Percentiles rank a stretch among this genome's conserved stretches.
phyloP scores from a whole-genome alignment of 2,329 filamentous ascomycete species.

The Davidsoniella virescens region DNA sequence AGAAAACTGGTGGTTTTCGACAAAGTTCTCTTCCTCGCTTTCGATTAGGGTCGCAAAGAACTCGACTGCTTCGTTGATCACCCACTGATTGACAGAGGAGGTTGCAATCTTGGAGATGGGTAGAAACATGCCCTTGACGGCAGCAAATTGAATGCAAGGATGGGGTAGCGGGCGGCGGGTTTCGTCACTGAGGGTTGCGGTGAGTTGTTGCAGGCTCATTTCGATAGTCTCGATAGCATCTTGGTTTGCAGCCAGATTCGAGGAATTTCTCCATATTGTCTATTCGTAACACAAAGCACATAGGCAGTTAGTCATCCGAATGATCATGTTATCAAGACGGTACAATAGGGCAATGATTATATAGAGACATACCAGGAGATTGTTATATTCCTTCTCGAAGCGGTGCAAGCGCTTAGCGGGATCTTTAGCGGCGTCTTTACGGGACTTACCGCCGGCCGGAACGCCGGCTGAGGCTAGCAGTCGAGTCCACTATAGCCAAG shows the following conservation, averaged over 20 bases:
- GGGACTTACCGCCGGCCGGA: conserved; percentile 32
- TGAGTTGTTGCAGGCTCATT: conserved; percentile 45
- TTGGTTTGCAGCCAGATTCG: conserved; percentile 42
- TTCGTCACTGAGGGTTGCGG: conserved; percentile 70
- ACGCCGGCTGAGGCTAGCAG: conserved; percentile 47
- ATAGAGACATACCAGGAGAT: conserved; percentile 35
- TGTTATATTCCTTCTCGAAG: conserved; percentile 50
- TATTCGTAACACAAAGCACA: not conserved
- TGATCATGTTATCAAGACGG: no score
- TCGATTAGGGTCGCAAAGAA: conserved; percentile 89
- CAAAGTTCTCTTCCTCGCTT: conserved; percentile 88
- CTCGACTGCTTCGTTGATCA: conserved; percentile 69
- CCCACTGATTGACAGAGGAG: conserved; percentile 66
- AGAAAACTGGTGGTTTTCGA: conserved; percentile 74
- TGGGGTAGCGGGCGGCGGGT: conserved; percentile 76
- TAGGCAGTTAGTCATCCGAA: not conserved
- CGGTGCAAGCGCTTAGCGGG: conserved; percentile 47
- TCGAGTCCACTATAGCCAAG: conserved; percentile 43
- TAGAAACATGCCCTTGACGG: conserved; percentile 75
- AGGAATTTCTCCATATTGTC: conserved; percentile 41
- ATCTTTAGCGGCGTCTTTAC: conserved; percentile 44
- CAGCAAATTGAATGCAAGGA: conserved; percentile 76
- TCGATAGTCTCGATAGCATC: conserved; percentile 48
- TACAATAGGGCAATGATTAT: not conserved
- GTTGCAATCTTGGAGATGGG: conserved; percentile 80